Base-by-base conservation (phyloP, 139 green algal species). In the Dunaliella sp. region DNA sequence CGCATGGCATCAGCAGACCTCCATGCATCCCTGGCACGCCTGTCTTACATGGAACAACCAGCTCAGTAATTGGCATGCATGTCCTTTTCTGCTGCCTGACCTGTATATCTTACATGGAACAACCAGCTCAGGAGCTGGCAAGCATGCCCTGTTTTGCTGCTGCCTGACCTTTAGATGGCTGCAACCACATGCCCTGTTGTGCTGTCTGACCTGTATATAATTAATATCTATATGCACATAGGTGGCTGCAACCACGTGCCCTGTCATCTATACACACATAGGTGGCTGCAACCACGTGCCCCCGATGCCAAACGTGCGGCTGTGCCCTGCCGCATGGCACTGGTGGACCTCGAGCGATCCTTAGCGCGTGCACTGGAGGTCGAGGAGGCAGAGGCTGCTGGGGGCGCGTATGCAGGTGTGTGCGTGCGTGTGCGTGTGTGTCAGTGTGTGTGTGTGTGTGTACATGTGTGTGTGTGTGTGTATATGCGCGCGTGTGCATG, bases 221-320 rank as follows among this genome's bases (percentile, higher is more conserved):
- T 31, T n/a, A 80, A 33, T 21, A 24, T 80, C 25, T 30, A 80
- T 7, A 80, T 16, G 75, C 33, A 7, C 75, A 82, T 3, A 82
- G 32, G 77, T 37, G 30, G 80, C 36, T 74, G 36, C 3, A 37
- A 75, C 22, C 21, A 75, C 33, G 35, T n/a, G 36, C 21, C 73
- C 12, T 33, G 30, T 78, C 28, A 78, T 78, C 48, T 65, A 16
- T 65, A 16, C 28, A 25, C 36, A 58, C 38, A 36, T 74, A 91
- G 90, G 35, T 85, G 90, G 83, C 79, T 96, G 33, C 92, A 87
- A 1, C 92, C 92, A 0, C 79, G 86, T 0, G 89, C 93, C 0
- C 92, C 93, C 3, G 92, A 97, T 89, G 85, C 90, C 1, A 85
- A 86, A 34, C 83, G 88, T 28, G 90, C 95, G 36, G 94, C 94